Evolutionary conservation across 2,329 filamentous ascomycete species (phyloP).

Genomic region (Huntiella moniliformis): DNA sequence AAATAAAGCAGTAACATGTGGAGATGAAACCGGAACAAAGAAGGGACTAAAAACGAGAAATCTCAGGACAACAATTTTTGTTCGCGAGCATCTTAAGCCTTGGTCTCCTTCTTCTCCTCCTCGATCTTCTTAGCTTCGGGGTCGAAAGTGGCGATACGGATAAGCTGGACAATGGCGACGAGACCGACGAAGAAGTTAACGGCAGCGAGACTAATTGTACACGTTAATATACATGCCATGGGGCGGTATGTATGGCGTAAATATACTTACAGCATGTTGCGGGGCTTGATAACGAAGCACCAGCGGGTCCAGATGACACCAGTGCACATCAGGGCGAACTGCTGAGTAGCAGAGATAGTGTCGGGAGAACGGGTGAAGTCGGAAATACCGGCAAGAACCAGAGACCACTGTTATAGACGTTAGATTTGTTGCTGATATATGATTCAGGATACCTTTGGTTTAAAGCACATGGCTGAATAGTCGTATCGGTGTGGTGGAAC

Average conservation of each 20-base stretch:
- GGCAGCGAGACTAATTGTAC: conserved; percentile 49
- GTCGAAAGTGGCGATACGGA: conserved; percentile 53
- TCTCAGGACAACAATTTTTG: too few relatives aligned
- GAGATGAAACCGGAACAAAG: too few relatives aligned
- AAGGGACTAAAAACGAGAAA: too few relatives aligned
- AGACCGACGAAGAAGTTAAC: conserved; percentile 96
- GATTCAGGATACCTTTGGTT: background rate
- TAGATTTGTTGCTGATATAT: background rate
- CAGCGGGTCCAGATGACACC: conserved; percentile 96
- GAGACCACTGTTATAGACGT: conserved; percentile 45
- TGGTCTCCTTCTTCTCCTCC: conserved; percentile 14
- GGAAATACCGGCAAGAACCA: conserved; percentile 80
- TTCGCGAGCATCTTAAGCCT: conserved; percentile 13
- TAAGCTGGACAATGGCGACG: conserved; percentile 67
- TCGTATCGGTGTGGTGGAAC: background rate
- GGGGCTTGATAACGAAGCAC: conserved; percentile 93
- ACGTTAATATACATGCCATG: conserved; percentile 6
- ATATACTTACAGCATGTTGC: conserved; percentile 60
- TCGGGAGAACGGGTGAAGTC: conserved; percentile 84
- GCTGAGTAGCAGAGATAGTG: conserved; percentile 85
- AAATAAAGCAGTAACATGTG: too few relatives aligned
- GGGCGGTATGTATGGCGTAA: background rate
- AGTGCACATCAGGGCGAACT: conserved; percentile 72
- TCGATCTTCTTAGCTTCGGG: conserved; percentile 26
- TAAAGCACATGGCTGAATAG: background rate